Base-by-base conservation (phyloP, 2,329 filamentous ascomycete species). In the Diplodia mutila region DNA sequence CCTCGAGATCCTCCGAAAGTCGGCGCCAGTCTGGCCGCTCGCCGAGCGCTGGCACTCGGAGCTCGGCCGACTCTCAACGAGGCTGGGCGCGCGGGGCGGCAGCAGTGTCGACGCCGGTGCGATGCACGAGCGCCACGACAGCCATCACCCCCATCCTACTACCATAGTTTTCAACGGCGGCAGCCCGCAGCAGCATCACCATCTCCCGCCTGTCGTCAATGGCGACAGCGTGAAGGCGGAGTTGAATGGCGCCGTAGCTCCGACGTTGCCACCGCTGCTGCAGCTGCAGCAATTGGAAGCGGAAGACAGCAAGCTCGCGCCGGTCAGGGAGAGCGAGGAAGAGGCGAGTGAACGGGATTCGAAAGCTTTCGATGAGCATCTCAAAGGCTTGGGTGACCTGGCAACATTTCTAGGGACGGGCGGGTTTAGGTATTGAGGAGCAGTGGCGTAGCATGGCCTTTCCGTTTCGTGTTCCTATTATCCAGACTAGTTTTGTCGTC, bases 11-110 rank as follows among this genome's bases (percentile, higher is more conserved):
- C n/a, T 66, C 25, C 51, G 52, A 18, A 55, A 66, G n/a, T 66
- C 64, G 8, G 23, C 29, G 12, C 18, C 49, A 4, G 51, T 57
- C 16, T 66, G 64, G 64, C 64, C 64, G 21, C 64, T 66, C 4
- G 64, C 64, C 11, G 64, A 66, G 53, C 51, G 64, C 37, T 66
- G 64, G 64, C 34, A 66, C 39, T 42, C n/a, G 32, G 64, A 66
- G 42, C 64, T 66, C 14, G 14, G 23, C 25, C 23, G 53, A 8
- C 23, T 66, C 16, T 34, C 37, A 3, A 5, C 27, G 52, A 46
- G 21, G 27, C 55, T 67, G 27, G 23, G 63, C 23, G 21, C 18
- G 16, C 29, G 49, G 9, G 11, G 32, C 4, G 42, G 16, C 23
- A 27, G 49, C 49, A 1, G 5, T 8, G 29, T 32, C 29, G 9